These are phyloP conservation scores for Wickerhamiella parazyma DNA, from an alignment of 805 yeast genomes.

Conservation along the genomic window DNA sequence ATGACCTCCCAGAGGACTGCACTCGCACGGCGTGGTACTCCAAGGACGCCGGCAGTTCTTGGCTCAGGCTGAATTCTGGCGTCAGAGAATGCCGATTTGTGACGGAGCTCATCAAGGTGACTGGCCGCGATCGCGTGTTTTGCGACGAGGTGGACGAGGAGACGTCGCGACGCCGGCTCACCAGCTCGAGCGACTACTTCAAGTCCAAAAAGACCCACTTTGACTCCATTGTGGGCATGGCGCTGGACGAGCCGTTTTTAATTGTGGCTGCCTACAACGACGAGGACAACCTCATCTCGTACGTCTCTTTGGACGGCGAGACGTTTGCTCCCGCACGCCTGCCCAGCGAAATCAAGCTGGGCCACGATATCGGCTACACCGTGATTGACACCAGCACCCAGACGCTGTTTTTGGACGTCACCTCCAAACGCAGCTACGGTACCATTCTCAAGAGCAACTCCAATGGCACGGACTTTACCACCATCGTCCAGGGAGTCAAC, in stretches of 20 bases:
- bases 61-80: conserved; percentile 39
- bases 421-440: conserved; percentile 63
- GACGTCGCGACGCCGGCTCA: background rate
- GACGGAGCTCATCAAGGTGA: conserved; percentile 37
- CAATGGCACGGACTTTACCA: conserved; percentile 76
- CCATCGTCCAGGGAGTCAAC: conserved; percentile 57
- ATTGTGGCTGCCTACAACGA: conserved; percentile 51
- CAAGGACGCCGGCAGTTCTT: conserved; percentile 51
- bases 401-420: conserved; percentile 70
- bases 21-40: conserved; percentile 47
- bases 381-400: conserved; percentile 59
- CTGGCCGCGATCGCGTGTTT: conserved; percentile 40
- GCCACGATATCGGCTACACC: conserved; percentile 42
- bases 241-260: conserved; percentile 54
- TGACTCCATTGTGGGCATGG: conserved; percentile 56
- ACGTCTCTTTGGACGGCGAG: conserved; percentile 65
- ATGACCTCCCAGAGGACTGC: conserved; percentile 37
- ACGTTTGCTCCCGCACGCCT: conserved; percentile 65
- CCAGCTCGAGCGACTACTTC: conserved; percentile 39
- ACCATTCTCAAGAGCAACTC: conserved; percentile 75
- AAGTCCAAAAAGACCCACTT: conserved; percentile 28
- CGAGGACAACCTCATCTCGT: conserved; percentile 46
- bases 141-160: conserved; percentile 35
- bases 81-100: conserved; percentile 55
- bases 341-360: conserved; percentile 46